Conservation (phyloP, 768 basidiomycete species). For the Russula earlei region DNA sequence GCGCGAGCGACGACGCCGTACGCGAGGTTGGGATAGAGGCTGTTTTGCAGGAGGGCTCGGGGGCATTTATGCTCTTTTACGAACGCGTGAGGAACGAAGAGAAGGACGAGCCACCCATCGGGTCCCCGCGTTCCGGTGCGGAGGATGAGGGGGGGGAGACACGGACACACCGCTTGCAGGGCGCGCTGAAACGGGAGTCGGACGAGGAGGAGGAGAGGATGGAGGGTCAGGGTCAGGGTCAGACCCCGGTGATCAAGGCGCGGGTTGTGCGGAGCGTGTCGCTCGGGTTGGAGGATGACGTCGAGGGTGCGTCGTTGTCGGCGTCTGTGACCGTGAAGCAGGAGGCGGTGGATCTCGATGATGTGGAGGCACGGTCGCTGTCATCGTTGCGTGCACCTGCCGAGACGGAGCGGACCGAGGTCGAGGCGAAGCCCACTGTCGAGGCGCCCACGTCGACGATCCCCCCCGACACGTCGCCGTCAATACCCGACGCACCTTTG, state of each 20-base stretch:
- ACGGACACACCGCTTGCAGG: background rate
- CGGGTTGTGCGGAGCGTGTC: conserved; percentile 22
- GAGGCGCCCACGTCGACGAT: background rate
- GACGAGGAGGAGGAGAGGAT: background rate
- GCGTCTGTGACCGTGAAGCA: conserved; percentile 2
- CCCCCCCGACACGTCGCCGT: conserved; percentile 2
- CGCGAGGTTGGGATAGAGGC: conserved; percentile 64
- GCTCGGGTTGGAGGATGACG: conserved; percentile 9
- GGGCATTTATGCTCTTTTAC: conserved; percentile 89
- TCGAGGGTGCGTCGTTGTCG: background rate
- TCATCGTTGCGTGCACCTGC: background rate
- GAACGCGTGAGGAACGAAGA: conserved; percentile 43
- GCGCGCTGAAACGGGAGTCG: background rate
- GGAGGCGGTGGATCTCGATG: background rate
- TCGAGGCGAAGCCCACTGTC: background rate
- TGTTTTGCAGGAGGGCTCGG: conserved; percentile 67
- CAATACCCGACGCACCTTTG: conserved; percentile 3
- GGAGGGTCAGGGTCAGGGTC: no score
- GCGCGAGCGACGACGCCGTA: conserved; percentile 81
- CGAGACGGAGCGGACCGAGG: background rate
- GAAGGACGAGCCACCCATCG: background rate
- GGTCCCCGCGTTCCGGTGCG: conserved; percentile 1
- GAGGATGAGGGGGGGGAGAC: conserved; percentile 26
- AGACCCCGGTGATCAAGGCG: background rate
- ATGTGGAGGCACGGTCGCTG: background rate